Evolutionary conservation across 306 rosid genomes (phyloP), one percentile per base, ranked within the genome.

Genomic region (Medicago arabica): DNA sequence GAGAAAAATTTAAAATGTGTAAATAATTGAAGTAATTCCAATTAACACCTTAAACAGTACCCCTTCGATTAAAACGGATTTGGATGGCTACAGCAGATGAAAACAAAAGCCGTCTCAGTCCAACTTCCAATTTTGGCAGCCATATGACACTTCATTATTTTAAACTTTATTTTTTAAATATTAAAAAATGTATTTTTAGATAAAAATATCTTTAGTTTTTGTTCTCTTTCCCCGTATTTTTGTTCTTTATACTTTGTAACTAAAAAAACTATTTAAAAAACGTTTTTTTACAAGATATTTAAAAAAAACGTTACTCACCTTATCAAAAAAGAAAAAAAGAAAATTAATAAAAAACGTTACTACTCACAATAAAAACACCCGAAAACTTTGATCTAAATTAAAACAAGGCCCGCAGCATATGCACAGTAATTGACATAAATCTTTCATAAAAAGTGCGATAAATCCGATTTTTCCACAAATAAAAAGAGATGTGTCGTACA

Each of bases 41-140:
- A 8, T 53, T 16, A 77, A 44, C 31, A 28, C 31, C 31, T 28
- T 28, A 28, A 28, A 28, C 19, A 11, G 18, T 8, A 18, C 31
- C 17, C 53, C 0, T 47, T 5, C n/a, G 16, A 47, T 43, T 43
- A 43, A 9, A 49, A 43, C 39, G 31, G 34, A 54, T 17, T 28
- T 43, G 41, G 53, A 50, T 25, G 59, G 53, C 53, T 15, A n/a
- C 46, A 17, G 46, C 44, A 25, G 12, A 70, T 43, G 13, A 11
- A 19, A 53, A 47, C 67, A 82, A 59, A 75, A 12, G 76, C 72
- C 31, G 47, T 17, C 50, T 69, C 46, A 51, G 7, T 47, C 53
- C 34, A 60, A 61, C 40, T 40, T 40, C 38, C 9, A 9, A 0
- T 49, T 49, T 31, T 41, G 46, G 21, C 19, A 43, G 12, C 49